Evolutionary conservation across 495 filamentous ascomycete species (phyloP).

Genomic region (Massariosphaeria phaeospora): DNA sequence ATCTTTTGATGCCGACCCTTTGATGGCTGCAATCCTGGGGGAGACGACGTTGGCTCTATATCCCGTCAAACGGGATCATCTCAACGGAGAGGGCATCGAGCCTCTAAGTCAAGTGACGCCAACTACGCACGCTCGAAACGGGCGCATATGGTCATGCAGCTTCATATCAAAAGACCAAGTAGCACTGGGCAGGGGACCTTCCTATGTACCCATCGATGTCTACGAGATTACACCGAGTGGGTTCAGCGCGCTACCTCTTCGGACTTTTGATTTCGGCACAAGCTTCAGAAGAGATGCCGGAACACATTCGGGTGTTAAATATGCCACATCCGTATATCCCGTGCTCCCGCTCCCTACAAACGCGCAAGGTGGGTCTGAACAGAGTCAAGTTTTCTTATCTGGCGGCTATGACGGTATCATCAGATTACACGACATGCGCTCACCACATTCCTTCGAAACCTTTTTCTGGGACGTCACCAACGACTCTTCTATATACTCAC

Average conservation of each 20-base stretch:
- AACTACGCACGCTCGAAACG: conserved; percentile 15
- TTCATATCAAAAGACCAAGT: conserved; percentile 49
- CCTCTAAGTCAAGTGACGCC: conserved; percentile 42
- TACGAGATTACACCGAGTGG: conserved; percentile 46
- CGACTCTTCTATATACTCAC: conserved; percentile 53
- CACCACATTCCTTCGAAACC: conserved; percentile 45
- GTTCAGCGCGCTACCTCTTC: conserved; percentile 39
- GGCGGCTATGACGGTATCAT: conserved; percentile 58
- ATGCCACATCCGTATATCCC: conserved; percentile 44
- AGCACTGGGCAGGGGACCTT: conserved; percentile 49
- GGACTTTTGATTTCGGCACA: conserved; percentile 40
- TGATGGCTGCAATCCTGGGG: conserved; percentile 34
- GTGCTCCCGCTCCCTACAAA: conserved; percentile 47
- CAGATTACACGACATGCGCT: conserved; percentile 65
- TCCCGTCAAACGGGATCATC: conserved; percentile 35
- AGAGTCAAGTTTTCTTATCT: conserved; percentile 54
- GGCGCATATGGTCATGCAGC: conserved; percentile 48
- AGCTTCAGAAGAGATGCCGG: conserved; percentile 26
- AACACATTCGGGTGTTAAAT: not conserved
- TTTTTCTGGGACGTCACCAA: conserved; percentile 55
- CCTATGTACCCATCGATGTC: conserved; percentile 46
- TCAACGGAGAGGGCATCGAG: conserved; percentile 31
- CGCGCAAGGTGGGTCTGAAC: conserved; percentile 31
- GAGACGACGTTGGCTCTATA: conserved; percentile 41
- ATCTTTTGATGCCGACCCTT: conserved; percentile 21